Evolutionary conservation across 192 early-diverging fungal species (phyloP).

Genomic region (Coemansia sp.): DNA sequence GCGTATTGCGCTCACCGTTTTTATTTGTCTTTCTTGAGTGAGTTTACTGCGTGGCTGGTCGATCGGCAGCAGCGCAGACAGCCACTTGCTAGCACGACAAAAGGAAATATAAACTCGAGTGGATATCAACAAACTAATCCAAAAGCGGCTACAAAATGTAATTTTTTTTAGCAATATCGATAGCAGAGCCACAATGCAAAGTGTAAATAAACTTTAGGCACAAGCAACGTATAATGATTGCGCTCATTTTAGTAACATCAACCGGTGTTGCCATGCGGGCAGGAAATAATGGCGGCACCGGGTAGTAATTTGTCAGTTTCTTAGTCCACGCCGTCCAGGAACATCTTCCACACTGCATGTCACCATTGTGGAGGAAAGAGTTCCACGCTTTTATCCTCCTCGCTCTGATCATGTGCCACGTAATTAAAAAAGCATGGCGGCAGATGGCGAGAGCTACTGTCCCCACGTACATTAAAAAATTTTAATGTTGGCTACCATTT

Average conservation of each 20-base stretch:
- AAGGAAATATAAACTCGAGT: neutral
- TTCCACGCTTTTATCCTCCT: neutral
- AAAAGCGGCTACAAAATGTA: neutral
- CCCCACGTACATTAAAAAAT: neutral
- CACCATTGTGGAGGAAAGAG: neutral
- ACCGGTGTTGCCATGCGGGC: neutral
- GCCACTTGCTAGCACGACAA: neutral
- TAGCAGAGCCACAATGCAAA: neutral
- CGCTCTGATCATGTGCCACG: neutral
- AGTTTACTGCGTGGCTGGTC: constrained; percentile 1
- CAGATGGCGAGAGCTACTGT: neutral
- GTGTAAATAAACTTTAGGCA: neutral
- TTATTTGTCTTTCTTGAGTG: neutral
- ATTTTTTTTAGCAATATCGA: neutral
- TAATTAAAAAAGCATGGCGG: neutral
- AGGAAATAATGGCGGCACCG: neutral
- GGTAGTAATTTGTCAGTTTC: neutral
- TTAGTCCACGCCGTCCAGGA: neutral
- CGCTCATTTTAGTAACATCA: neutral
- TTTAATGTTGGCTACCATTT: neutral
- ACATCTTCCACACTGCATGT: neutral
- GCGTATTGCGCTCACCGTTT: neutral
- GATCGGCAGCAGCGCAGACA: constrained; percentile 5
- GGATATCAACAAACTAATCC: neutral
- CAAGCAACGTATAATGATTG: neutral